Percentiles rank a stretch among this genome's conserved stretches.
phyloP scores from a whole-genome alignment of 306 rosid species.

The Glycine soja region DNA sequence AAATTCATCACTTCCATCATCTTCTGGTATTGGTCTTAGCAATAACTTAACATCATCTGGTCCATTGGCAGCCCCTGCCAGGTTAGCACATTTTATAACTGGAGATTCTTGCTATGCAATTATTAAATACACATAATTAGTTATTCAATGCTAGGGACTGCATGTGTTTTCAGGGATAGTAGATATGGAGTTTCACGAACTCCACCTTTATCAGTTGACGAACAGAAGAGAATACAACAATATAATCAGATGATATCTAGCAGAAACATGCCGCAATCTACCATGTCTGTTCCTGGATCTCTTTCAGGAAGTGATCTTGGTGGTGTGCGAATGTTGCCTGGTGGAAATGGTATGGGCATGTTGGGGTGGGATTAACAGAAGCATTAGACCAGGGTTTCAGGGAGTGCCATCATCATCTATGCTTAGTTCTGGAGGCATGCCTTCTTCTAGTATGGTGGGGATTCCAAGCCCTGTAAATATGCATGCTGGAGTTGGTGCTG shows the following conservation, averaged over 20 bases:
- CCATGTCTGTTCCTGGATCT: constrained; percentile 72
- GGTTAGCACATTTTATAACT: constrained; percentile 59
- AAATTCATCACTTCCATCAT: constrained; percentile 73
- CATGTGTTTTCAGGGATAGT: constrained; percentile 65
- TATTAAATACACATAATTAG: neutral
- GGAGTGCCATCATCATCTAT: constrained; percentile 79
- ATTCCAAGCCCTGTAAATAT: constrained; percentile 81
- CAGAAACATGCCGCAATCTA: constrained; percentile 76
- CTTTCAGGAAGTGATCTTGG: constrained; percentile 89
- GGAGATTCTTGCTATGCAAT: constrained; percentile 19
- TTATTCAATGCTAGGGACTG: constrained; percentile 4
- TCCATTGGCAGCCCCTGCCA: constrained; percentile 58
- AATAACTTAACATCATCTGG: constrained; percentile 74
- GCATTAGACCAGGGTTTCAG: constrained; percentile 87
- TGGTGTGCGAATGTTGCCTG: constrained; percentile 82
- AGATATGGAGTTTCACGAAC: constrained; percentile 77
- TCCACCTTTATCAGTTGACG: constrained; percentile 80
- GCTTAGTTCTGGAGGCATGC: constrained; percentile 78
- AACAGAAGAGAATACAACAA: constrained; percentile 90
- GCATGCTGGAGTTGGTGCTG: constrained; percentile 84
- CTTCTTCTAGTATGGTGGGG: constrained; percentile 84
- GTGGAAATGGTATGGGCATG: constrained; percentile 87
- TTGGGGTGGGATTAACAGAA: constrained; percentile 85
- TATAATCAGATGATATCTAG: constrained; percentile 78
- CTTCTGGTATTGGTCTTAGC: constrained; percentile 76